Evolutionary conservation across 179 eudicot genomes (phyloP).

Genomic region (Corrigiola litoralis): DNA sequence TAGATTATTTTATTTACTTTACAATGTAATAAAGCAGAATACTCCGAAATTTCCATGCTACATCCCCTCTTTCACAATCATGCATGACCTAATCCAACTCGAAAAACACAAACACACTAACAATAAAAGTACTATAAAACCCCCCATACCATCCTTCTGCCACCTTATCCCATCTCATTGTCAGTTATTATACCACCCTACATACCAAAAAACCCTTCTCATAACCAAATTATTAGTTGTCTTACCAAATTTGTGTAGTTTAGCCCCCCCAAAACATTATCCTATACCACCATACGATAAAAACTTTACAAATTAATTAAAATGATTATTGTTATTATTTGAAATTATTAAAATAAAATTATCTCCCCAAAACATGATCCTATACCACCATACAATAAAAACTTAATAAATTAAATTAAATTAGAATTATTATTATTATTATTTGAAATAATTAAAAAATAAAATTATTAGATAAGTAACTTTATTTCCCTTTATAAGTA

Average conservation of each 20-base stretch:
- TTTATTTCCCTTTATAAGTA: not conserved
- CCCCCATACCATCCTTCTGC: not conserved
- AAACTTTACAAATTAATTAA: no score
- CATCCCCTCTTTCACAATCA: not conserved
- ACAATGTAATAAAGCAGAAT: no score
- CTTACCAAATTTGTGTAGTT: not conserved
- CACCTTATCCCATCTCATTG: not conserved
- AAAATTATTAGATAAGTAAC: not conserved
- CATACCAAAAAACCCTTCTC: not conserved
- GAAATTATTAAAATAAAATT: not conserved
- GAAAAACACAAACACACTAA: conserved; percentile 11
- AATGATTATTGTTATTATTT: not conserved
- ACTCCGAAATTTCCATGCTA: not conserved
- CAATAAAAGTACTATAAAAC: no score
- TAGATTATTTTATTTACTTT: no score
- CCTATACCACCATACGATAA: no score
- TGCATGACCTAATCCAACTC: conserved; percentile 10
- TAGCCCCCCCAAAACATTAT: not conserved
- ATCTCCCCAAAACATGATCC: no score
- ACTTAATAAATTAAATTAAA: no score
- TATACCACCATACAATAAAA: no score
- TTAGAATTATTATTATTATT: not conserved
- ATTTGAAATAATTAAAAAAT: not conserved
- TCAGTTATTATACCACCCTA: not conserved
- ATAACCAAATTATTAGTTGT: not conserved